Base-by-base conservation (phyloP, 2,329 filamentous ascomycete species). In the Xylaria hypoxylon region DNA sequence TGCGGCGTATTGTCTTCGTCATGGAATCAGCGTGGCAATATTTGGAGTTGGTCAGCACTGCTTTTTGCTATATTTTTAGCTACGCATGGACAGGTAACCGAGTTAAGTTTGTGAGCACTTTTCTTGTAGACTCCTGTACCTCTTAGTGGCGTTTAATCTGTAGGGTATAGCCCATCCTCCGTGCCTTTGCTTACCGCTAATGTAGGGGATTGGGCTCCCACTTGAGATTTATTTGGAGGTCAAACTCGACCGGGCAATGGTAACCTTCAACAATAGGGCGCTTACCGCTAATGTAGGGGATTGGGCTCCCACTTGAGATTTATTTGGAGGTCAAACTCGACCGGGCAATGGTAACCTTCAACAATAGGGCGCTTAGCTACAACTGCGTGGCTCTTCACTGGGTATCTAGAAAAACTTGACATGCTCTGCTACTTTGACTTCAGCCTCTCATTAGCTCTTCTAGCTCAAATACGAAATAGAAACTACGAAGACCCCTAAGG, bases 31-130 rank as follows among this genome's bases (percentile, higher is more conserved):
- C 15, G 31, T 35, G 53, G 24, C 19, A 38, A 44, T 53, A 3
- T 22, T 58, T 33, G 17, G 53, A 59, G 24, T 19, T 40, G n/a
- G 35, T 59, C 40, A 60, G 59, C 44, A 24, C 40, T 26, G 42
- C 44, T 17, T 40, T 28, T 38, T 53, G 24, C 28, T 48, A n/a
- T 28, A 55, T 60, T 52, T 44, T 40, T 35, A 60, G 56, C 38
- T 59, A 40, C 26, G 22, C 19, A 48, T n/a, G 2, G 35, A 17
- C 26, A 31, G 28, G 33, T 5, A 48, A 38, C 40, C 38, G 33
- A 28, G 24, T 40, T 55, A 5, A 40, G 33, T 13, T 51, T 7
- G 51, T 45, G 45, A 26, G 19, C 15, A 19, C 44, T 59, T 48
- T 48, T 51, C 40, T 33, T 47, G 33, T 38, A 40, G 26, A 35